phyloP scores from a whole-genome alignment of 768 basidiomycete genomes.

The Boletus speciosus region DNA sequence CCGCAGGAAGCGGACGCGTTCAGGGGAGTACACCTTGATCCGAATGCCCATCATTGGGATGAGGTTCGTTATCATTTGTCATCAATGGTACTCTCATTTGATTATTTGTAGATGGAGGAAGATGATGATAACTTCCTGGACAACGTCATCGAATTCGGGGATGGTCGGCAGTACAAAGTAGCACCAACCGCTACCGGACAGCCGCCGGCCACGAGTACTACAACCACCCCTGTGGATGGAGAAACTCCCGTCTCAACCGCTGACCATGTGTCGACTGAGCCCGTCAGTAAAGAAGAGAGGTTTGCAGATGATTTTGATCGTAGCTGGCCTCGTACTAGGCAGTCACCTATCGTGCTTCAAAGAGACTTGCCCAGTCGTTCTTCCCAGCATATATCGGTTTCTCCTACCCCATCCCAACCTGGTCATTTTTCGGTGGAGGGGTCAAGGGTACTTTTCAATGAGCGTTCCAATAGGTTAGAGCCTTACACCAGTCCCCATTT shows the following conservation, averaged over 20 bases:
- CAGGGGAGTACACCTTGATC: slow-evolving; percentile 88
- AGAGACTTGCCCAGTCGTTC: slow-evolving; percentile 38
- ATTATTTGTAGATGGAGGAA: slow-evolving; percentile 68
- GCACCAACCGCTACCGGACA: slow-evolving; percentile 43
- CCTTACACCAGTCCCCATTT: slow-evolving; percentile 62
- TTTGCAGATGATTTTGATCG: slow-evolving; percentile 95
- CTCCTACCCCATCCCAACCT: slow-evolving; percentile 37
- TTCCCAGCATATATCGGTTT: slow-evolving; percentile 31
- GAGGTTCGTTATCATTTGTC: slow-evolving; percentile 59
- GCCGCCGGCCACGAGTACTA: slow-evolving; percentile 20
- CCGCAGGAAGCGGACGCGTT: slow-evolving; percentile 90
- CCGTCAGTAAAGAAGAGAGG: slow-evolving; percentile 79
- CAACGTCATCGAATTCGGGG: slow-evolving; percentile 92
- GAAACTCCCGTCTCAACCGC: slow-evolving; percentile 15
- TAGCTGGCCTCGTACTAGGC: slow-evolving; percentile 83
- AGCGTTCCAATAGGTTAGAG: slow-evolving; percentile 86
- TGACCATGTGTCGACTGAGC: slow-evolving; percentile 30
- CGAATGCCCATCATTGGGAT: slow-evolving; percentile 96
- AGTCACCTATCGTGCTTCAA: slow-evolving; percentile 42
- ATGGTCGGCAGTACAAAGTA: slow-evolving; percentile 89
- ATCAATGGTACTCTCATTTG: background rate
- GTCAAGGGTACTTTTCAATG: slow-evolving; percentile 89
- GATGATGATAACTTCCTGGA: slow-evolving; percentile 89
- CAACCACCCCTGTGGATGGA: slow-evolving; percentile 7
- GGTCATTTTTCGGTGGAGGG: slow-evolving; percentile 51